Evolutionary conservation across 805 yeast species (phyloP), one percentile per base, ranked within the genome.

Genomic region (Tetrapisispora iriomotensis): DNA sequence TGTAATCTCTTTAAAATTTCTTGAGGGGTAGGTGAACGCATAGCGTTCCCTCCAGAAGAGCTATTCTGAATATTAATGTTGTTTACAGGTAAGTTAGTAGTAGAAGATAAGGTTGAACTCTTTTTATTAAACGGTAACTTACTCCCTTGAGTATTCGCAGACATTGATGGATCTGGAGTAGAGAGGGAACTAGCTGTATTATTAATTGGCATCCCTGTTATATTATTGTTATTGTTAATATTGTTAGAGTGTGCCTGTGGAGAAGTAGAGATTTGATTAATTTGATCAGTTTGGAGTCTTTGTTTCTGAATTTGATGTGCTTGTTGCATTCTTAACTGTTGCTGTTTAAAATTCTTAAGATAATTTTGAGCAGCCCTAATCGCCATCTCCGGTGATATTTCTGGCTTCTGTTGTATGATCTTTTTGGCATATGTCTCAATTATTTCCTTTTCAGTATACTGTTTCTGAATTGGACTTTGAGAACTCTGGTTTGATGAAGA

Each of bases 1-100:
- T 62, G 66, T 24, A 51, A 46, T 20, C 57, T 47, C 43, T 57
- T 62, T 21, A 55, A 46, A 34, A 56, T 55, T 39, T 61, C 66
- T 38, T 47, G 57, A 9, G 61, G 59, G 2, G 63, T 55, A 3
- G 64, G 62, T 21, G 63, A 56, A 26, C 44, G 45, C 9, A 51
- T 45, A 41, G 51, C 51, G 3, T 38, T 29, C 20, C 19, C 22
- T 12, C 8, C 12, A 8, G 39, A 24, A 13, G 39, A 36, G 7
- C 14, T 6, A 23, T 33, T 20, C 14, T n/a, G 19, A 4, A 22
- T 6, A 19, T 20, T 27, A 6, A 9, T 19, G 15, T 19, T 34
- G 5, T 26, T 14, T 6, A 20, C 6, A n/a, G n/a, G n/a, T n/a
- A n/a, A n/a, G n/a, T n/a, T n/a, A n/a, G n/a, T n/a, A n/a, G n/a